phyloP scores from a whole-genome alignment of 169 alveolate genomes.

The Cardiosporidium cionae region DNA sequence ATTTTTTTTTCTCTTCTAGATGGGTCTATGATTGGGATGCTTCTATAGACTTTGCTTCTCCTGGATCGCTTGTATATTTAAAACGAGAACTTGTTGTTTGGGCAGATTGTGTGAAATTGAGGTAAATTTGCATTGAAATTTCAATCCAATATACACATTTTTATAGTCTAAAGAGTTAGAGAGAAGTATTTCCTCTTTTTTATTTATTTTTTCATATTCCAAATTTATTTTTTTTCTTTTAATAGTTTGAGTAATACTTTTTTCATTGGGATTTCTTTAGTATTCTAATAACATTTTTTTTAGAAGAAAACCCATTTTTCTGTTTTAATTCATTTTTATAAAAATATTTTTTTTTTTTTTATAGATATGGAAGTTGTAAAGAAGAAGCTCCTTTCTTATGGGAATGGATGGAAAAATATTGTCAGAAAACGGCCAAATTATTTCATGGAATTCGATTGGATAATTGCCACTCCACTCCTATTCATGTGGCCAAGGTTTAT shows the following conservation, averaged over 20 bases:
- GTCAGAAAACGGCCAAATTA: conserved; percentile 60
- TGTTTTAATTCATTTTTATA: not conserved
- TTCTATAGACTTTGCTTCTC: conserved; percentile 70
- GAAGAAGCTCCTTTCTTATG: conserved; percentile 77
- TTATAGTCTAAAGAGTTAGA: not conserved
- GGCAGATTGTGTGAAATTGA: conserved; percentile 81
- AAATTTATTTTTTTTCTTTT: not conserved
- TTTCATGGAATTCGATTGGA: conserved; percentile 87
- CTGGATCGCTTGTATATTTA: conserved; percentile 77
- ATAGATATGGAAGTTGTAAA: conserved; percentile 72
- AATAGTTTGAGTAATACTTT: not conserved
- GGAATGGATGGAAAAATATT: conserved; percentile 81
- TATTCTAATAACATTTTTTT: not conserved
- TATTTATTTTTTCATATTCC: not conserved
- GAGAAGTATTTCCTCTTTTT: not conserved
- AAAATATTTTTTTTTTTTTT: not conserved
- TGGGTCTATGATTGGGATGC: conserved; percentile 79
- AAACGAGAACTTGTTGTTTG: conserved; percentile 79
- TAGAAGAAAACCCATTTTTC: not conserved
- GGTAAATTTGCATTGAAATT: not conserved
- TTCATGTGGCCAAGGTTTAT: conserved; percentile 67
- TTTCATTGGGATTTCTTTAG: not conserved
- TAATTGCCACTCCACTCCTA: conserved; percentile 90
- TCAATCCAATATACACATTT: not conserved
- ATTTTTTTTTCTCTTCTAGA: too few species aligned